Evolutionary conservation across 2,329 filamentous ascomycete genomes (phyloP), one percentile per base, ranked within the genome.

Genomic region (Phialophora tarda): DNA sequence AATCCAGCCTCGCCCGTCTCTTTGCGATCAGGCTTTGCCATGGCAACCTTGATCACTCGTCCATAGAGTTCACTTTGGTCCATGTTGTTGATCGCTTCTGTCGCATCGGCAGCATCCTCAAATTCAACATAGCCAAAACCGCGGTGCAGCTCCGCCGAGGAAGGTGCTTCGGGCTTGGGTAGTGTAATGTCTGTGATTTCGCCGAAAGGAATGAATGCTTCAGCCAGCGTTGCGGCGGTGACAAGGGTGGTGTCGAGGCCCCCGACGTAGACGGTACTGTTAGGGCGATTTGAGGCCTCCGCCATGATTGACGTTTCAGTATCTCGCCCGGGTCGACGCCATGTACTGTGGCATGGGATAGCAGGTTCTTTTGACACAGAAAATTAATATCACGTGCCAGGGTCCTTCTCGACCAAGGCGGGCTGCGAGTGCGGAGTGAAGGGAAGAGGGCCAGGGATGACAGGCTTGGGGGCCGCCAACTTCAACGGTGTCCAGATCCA

Each of bases 1-100:
- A 99, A 78, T 0, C 93, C 93, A 77, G 96, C 92, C 61, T 91
- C 91, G 58, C 88, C 86, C 30, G 66, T 66, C 17, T 71, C 67
- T 83, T 97, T 97, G 32, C 68, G 59, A 69, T 95, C 92, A 34
- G 92, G 88, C 79, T 97, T 99, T 51, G 96, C 96, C 63, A 90
- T 86, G 53, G 92, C 93, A 59, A 98, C 94, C 78, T 93, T 97
- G 77, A 99, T 90, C 14, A 95, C 89, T 66, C 92, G 88, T 11
- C 95, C 96, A 77, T 94, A 98, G 54, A 99, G 86, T 80, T 98
- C 94, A 67, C 93, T 91, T 77, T 97, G 93, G 77, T 99, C 92
- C 94, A 99, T 98, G 77, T 99, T 99, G 83, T 98, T 93, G 77
- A 99, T 97, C 59, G 95, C 95, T 79, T 98, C 94, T 75, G 89